phyloP scores from a whole-genome alignment of 2,329 filamentous ascomycete genomes.

The Fonsecaea pugnacius region DNA sequence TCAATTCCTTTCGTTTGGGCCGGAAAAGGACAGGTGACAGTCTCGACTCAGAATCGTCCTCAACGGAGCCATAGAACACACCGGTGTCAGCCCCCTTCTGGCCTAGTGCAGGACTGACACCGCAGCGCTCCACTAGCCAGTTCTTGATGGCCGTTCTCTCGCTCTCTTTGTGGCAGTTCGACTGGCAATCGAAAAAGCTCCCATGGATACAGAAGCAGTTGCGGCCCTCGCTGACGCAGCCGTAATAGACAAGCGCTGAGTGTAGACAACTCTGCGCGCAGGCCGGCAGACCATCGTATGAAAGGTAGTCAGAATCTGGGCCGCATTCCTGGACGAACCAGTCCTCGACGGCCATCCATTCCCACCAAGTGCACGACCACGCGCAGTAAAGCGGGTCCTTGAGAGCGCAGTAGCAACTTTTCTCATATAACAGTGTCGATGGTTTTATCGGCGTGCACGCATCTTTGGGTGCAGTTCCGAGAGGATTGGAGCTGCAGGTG shows the following conservation, averaged over 20 bases:
- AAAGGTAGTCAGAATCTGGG: background rate
- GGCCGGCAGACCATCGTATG: background rate
- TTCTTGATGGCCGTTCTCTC: background rate
- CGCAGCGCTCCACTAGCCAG: background rate
- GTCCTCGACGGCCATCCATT: background rate
- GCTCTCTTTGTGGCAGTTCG: conserved; percentile 1
- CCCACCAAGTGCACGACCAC: conserved; percentile 1
- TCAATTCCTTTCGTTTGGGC: background rate
- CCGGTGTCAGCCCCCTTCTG: background rate
- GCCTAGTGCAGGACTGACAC: background rate
- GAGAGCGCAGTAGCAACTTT: background rate
- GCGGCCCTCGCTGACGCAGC: background rate
- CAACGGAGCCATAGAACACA: background rate
- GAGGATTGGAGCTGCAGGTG: background rate
- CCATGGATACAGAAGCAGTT: background rate
- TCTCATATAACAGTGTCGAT: background rate
- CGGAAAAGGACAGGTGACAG: background rate
- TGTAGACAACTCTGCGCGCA: background rate
- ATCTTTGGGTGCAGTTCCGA: background rate
- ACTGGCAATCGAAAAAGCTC: background rate
- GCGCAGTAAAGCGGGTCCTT: conserved; percentile 1
- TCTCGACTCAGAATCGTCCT: background rate
- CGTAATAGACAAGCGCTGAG: background rate
- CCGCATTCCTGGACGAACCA: background rate
- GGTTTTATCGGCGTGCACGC: background rate